Base-by-base conservation (phyloP, 345 rosid genomes). In the Viola odorata region DNA sequence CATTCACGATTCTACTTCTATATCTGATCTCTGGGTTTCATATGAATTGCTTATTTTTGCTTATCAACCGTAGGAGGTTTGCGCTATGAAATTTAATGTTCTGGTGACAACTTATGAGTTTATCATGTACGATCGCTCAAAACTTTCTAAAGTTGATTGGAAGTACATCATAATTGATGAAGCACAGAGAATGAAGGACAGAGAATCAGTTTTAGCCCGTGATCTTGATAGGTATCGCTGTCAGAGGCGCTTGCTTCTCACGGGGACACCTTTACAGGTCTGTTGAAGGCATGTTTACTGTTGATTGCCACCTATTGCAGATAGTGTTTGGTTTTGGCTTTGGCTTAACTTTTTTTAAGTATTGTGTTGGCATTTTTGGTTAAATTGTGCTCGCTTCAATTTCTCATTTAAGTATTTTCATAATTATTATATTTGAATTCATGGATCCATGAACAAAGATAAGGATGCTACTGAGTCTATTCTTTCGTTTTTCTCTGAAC, bases 261-360 rank as follows among this genome's bases (percentile, higher is more conserved):
- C 99, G 8, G 99, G 99, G 78, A 95, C 99, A 39, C 99, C 99
- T 57, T 80, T 95, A 58, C 99, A 95, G 99, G 99, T 91, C 17
- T 76, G 87, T 81, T 70, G 62, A 52, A 40, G 67, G 45, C 47
- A 52, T 49, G 48, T 49, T 1, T 5, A 65, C 61, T 36, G 5
- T 55, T 37, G 32, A 6, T 42, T 42, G 7, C 45, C 45, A 47
- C 10, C n/a, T 47, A 10, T 47, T 11, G 4, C 11, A n/a, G 50
- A 5, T 3, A 11, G 51, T 50, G 59, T 44, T 50, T 52, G 37
- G 6, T 45, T 47, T 47, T 6, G 10, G 11, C 13, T 42, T n/a
- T 47, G 13, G 10, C 2, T 7, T 47, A 47, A 2, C 13, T 47
- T 47, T 4, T 4, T 4, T 47, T 47, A 4, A 44, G 13, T 47